Percentiles rank a stretch among this genome's conserved stretches.
phyloP scores from a whole-genome alignment of 371 early-diverging fungal species.

The Cladochytrium tenue region DNA sequence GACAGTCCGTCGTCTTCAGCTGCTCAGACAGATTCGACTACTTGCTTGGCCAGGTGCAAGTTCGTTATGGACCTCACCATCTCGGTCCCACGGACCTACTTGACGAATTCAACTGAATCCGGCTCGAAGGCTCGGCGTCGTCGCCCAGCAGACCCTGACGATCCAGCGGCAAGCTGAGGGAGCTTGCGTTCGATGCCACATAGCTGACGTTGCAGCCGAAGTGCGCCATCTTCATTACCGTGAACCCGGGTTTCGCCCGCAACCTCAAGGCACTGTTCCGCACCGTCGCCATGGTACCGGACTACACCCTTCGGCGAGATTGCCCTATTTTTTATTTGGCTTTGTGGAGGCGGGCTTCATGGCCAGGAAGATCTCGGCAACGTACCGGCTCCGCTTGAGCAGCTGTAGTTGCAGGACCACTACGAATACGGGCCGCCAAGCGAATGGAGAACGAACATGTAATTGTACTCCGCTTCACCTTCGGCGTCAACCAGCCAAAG shows the following conservation, averaged over 20 bases:
- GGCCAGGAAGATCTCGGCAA: conserved; percentile 56
- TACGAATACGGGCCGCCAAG: conserved; percentile 68
- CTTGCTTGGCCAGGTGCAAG: conserved; percentile 57
- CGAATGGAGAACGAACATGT: conserved; percentile 59
- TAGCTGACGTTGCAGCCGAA: conserved; percentile 44
- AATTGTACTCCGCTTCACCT: conserved; percentile 55
- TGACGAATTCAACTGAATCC: conserved; percentile 71
- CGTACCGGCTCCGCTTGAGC: conserved; percentile 57
- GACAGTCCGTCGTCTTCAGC: conserved; percentile 68
- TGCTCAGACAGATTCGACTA: conserved; percentile 63
- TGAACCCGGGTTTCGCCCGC: conserved; percentile 69
- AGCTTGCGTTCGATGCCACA: conserved; percentile 58
- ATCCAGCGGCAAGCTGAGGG: conserved; percentile 51
- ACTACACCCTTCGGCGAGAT: conserved; percentile 57
- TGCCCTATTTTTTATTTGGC: conserved; percentile 56
- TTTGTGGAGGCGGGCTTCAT: conserved; percentile 57
- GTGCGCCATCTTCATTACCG: conserved; percentile 66
- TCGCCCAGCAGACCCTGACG: conserved; percentile 59
- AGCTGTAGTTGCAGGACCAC: conserved; percentile 56
- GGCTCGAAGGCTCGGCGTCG: conserved; percentile 58
- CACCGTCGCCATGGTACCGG: conserved; percentile 62
- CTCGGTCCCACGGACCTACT: conserved; percentile 61
- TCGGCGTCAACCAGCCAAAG: conserved; percentile 61
- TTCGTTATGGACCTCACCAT: conserved; percentile 60
- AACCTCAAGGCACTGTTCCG: conserved; percentile 63